Evolutionary conservation across 768 basidiomycete genomes (phyloP).

Genomic region (Podaxis rugospora): DNA sequence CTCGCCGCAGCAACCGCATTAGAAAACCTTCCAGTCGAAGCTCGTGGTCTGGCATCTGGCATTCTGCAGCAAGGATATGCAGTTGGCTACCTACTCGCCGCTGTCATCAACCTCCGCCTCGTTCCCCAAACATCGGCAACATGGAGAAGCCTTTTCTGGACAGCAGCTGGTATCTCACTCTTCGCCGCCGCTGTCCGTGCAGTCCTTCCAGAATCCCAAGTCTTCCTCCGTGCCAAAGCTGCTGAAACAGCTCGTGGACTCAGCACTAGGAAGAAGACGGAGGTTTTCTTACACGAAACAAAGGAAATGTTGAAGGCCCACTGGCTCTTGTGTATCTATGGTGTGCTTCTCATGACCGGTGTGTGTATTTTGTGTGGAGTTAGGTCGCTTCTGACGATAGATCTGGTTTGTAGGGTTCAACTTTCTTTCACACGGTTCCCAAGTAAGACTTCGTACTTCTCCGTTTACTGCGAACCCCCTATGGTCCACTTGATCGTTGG

Average conservation of each 20-base stretch:
- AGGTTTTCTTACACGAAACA: conserved; percentile 68
- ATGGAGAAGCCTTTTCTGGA: conserved; percentile 86
- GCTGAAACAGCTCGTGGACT: conserved; percentile 55
- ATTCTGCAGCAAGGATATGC: conserved; percentile 89
- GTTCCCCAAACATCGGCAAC: conserved; percentile 38
- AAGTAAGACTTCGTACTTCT: conserved; percentile 28
- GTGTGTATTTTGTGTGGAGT: conserved; percentile 10
- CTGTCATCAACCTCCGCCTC: conserved; percentile 72
- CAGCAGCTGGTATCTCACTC: conserved; percentile 62
- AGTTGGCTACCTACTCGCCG: conserved; percentile 77
- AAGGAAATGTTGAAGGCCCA: conserved; percentile 74
- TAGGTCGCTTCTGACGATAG: not conserved
- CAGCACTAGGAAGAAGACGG: conserved; percentile 53
- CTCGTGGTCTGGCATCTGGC: conserved; percentile 82
- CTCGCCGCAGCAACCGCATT: conserved; percentile 76
- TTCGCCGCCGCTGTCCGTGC: conserved; percentile 67
- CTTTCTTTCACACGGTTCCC: conserved; percentile 72
- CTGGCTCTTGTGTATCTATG: conserved; percentile 82
- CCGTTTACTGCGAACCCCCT: not conserved
- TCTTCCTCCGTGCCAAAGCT: conserved; percentile 63
- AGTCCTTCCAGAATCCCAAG: conserved; percentile 71
- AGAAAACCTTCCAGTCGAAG: conserved; percentile 84
- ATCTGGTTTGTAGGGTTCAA: conserved; percentile 50
- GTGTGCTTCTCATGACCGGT: conserved; percentile 76
- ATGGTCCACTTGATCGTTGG: not conserved